These are phyloP conservation scores for Starmerella scarabaei DNA, from an alignment of 805 yeast genomes.

Conservation along the genomic window DNA sequence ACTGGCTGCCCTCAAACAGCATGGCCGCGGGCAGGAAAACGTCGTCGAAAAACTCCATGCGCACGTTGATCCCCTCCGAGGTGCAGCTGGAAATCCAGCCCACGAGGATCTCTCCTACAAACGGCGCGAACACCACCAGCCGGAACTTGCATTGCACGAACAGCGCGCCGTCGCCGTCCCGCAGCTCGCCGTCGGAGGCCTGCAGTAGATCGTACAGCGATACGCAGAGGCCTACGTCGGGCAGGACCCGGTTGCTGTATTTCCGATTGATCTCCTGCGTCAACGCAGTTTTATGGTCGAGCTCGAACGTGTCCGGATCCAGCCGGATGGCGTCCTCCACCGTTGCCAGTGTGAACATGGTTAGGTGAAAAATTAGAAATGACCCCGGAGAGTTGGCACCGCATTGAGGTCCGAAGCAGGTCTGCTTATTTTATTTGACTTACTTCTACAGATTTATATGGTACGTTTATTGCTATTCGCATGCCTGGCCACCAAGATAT, in stretches of 20 bases:
- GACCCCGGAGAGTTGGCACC: no score
- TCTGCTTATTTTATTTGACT: no score
- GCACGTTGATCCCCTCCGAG: constrained; percentile 70
- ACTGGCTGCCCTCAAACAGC: constrained; percentile 66
- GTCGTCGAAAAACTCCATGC: constrained; percentile 82
- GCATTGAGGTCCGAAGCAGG: no score
- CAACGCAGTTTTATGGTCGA: constrained; percentile 59
- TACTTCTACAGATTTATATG: no score
- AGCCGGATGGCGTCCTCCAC: constrained; percentile 75
- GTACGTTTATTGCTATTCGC: no score
- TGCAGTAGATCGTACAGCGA: constrained; percentile 70
- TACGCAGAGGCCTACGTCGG: constrained; percentile 71
- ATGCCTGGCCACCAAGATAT: no score
- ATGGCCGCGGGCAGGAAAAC: constrained; percentile 74
- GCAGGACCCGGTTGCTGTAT: constrained; percentile 74
- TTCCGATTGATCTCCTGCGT: constrained; percentile 70
- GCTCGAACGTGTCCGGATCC: constrained; percentile 71
- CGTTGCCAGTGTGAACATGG: constrained; percentile 78
- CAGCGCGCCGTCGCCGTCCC: constrained; percentile 90
- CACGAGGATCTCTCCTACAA: constrained; percentile 79
- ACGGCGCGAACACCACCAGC: constrained; percentile 77
- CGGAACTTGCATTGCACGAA: constrained; percentile 61
- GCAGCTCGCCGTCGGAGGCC: constrained; percentile 78
- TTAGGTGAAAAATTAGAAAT: not conserved
- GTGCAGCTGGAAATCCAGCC: constrained; percentile 91